Conservation (phyloP, 495 filamentous ascomycete genomes). For the Melanomma pulvis-pyrius region DNA sequence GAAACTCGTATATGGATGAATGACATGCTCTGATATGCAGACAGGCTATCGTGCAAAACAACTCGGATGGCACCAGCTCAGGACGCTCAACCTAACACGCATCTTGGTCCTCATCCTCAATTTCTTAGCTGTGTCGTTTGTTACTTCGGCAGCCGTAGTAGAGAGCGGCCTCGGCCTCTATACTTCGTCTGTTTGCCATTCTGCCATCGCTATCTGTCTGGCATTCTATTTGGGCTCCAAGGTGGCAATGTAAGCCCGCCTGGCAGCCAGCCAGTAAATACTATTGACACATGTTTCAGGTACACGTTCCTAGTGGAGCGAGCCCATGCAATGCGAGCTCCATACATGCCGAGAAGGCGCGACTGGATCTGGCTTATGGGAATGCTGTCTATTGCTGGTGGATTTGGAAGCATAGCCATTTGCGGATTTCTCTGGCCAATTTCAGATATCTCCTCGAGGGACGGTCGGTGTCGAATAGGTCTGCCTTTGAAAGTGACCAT, state of each 20-base stretch:
- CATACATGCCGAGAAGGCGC: slow-evolving; percentile 19
- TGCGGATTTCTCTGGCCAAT: slow-evolving; percentile 44
- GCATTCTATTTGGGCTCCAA: slow-evolving; percentile 46
- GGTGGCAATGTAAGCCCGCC: slow-evolving; percentile 33
- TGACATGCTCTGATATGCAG: background rate
- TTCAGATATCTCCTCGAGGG: slow-evolving; percentile 29
- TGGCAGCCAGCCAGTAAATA: background rate
- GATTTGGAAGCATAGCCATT: slow-evolving; percentile 44
- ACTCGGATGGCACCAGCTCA: slow-evolving; percentile 21
- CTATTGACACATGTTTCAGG: slow-evolving; percentile 1
- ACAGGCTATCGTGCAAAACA: slow-evolving; percentile 36
- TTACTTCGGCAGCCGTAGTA: slow-evolving; percentile 32
- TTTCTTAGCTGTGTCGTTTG: slow-evolving; percentile 31
- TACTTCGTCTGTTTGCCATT: slow-evolving; percentile 27
- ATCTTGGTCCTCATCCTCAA: slow-evolving; percentile 33
- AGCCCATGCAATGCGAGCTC: slow-evolving; percentile 41
- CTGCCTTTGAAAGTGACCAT: slow-evolving; percentile 43
- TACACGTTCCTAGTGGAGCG: slow-evolving; percentile 49
- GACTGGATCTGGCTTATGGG: slow-evolving; percentile 42
- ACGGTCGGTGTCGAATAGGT: slow-evolving; percentile 45
- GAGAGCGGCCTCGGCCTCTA: slow-evolving; percentile 29
- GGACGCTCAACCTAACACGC: slow-evolving; percentile 35
- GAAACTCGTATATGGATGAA: background rate
- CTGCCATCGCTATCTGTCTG: slow-evolving; percentile 44
- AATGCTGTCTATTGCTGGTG: slow-evolving; percentile 40